Evolutionary conservation across 139 green algal species (phyloP), one percentile per base, ranked within the genome.

Genomic region (Chlamydomonas schloesseri): DNA sequence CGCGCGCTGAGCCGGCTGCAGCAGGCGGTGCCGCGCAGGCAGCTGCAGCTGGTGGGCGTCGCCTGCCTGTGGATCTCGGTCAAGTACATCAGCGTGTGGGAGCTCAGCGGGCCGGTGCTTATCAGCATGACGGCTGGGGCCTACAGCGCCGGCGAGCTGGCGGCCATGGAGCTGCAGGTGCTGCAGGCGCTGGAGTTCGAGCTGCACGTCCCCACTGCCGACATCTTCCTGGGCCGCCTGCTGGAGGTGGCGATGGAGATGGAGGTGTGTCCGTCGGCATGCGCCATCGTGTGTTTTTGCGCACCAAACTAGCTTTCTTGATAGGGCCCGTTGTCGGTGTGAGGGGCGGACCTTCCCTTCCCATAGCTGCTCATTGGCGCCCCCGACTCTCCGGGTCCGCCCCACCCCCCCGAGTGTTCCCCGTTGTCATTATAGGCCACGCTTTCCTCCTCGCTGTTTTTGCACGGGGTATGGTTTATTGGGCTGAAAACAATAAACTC

Each of bases 51-150:
- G 8, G 91, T 98, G 36, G 97, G 97, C 69, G 91, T 99, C 47
- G 93, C 96, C 18, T 96, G 91, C 92, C 98, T 99, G 96, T 94
- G 97, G 77, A 85, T 98, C 28, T 97, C 97, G 17, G 89, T 94
- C 85, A 99, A 99, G 89, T 99, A 97, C 80, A 96, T 99, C 90
- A 97, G 99, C 93, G 98, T 99, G 65, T 98, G 98, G 77, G 92
- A 96, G 6, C 97, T 96, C 37, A 94, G 95, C 70, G 91, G 4
- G 57, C 14, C 17, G 4, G 57, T 29, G 17, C 28, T 21, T 4
- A 20, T 28, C 17, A 8, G 28, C 15, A 65, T 65, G 14, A 26
- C 57, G 17, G 57, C 57, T 20, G 20, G 28, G 17, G 11, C 57
- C 17, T 98, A 99, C 92, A 92, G 88, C 23, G 91, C 92, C 31